phyloP scores from a whole-genome alignment of 1,284 basidiomycete species.

The Termitomyces sp. region DNA sequence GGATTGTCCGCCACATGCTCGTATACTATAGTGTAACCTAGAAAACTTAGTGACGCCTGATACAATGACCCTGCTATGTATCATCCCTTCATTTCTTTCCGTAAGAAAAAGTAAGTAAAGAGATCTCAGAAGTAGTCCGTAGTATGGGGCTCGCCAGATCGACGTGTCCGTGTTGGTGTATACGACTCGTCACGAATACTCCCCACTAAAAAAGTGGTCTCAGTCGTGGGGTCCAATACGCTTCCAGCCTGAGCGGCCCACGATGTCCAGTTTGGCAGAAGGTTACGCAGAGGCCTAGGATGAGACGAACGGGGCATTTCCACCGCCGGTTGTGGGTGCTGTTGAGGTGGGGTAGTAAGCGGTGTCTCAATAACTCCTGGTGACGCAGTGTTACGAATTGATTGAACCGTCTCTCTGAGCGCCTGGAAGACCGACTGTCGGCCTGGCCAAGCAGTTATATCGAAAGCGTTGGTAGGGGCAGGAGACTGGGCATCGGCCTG shows the following conservation, averaged over 20 bases:
- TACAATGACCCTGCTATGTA: not conserved
- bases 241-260: conserved; percentile 24
- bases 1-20: too few species aligned
- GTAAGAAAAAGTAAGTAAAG: not conserved
- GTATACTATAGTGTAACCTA: not conserved
- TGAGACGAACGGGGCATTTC: conserved; percentile 4
- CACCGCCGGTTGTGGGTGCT: conserved; percentile 3
- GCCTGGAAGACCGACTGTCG: conserved; percentile 46
- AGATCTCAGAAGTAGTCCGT: conserved; percentile 15
- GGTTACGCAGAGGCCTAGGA: conserved; percentile 12
- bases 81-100: not conserved
- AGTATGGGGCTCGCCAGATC: conserved; percentile 14
- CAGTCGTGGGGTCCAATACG: conserved; percentile 21
- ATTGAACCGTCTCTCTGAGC: conserved; percentile 48
- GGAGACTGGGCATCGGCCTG: conserved; percentile 34
- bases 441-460: conserved; percentile 27
- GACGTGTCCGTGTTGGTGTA: conserved; percentile 20
- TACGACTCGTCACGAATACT: conserved; percentile 29
- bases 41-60: not conserved
- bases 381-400: conserved; percentile 27
- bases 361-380: conserved; percentile 6
- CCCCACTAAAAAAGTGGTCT: conserved; percentile 25
- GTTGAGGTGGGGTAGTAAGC: conserved; percentile 10
- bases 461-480: conserved; percentile 12
- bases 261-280: conserved; percentile 25